These are phyloP conservation scores for Plasmopara muralis DNA, from an alignment of 352 stramenopile species.

Conservation along the genomic window DNA sequence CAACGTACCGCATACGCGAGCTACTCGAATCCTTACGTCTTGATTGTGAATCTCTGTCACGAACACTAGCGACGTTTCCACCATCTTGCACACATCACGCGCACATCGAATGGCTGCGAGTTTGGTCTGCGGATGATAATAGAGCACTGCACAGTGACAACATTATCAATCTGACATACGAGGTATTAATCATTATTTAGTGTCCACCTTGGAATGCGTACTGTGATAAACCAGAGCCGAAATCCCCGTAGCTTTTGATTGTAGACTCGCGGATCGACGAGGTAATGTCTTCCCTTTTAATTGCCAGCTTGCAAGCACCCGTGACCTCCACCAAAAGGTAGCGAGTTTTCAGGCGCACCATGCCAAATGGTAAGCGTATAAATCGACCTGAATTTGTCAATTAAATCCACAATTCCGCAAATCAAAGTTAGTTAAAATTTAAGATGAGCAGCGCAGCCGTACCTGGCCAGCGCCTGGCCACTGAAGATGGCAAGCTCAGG, in stretches of 20 bases:
- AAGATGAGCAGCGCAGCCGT: constrained; percentile 33
- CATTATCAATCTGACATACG: background rate
- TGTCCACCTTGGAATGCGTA: constrained; percentile 71
- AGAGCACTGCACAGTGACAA: constrained; percentile 38
- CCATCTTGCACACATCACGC: constrained; percentile 61
- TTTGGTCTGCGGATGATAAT: constrained; percentile 48
- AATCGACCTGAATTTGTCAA: no score
- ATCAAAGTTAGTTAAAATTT: constrained; percentile 11
- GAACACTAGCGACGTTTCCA: constrained; percentile 70
- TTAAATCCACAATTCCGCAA: constrained; percentile 1
- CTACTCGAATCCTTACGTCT: constrained; percentile 57
- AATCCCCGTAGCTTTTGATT: constrained; percentile 60
- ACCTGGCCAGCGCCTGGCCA: constrained; percentile 49
- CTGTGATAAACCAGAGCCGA: constrained; percentile 52
- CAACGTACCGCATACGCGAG: constrained; percentile 50
- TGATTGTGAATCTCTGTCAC: constrained; percentile 53
- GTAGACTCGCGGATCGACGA: constrained; percentile 56
- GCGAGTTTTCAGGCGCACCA: constrained; percentile 75
- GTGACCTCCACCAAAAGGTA: constrained; percentile 65
- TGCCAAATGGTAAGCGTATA: constrained; percentile 9
- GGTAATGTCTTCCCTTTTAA: constrained; percentile 59
- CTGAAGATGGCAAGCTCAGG: constrained; percentile 28
- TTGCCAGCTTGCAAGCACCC: constrained; percentile 32
- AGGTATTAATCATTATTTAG: background rate
- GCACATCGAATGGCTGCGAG: constrained; percentile 57